Evolutionary conservation across 768 basidiomycete species (phyloP).

Genomic region (Agaricus blazei): DNA sequence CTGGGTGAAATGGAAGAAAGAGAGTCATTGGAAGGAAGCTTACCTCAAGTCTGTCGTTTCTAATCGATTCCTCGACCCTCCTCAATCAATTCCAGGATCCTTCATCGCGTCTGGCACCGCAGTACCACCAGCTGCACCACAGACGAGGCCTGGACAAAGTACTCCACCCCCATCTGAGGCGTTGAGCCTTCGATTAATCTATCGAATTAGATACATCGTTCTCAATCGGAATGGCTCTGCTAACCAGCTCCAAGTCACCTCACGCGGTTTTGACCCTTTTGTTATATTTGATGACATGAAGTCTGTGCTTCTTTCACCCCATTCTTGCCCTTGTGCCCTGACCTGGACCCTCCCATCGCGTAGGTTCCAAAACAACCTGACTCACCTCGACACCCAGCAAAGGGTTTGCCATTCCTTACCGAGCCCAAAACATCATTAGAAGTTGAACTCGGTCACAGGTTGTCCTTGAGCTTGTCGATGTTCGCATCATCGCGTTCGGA

Average conservation of each 20-base stretch:
- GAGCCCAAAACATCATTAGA: background rate
- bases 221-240: constrained; percentile 73
- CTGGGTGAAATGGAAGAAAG: constrained; percentile 69
- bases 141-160: constrained; percentile 85
- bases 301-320: constrained; percentile 31
- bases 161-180: constrained; percentile 14
- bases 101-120: constrained; percentile 68
- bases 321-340: background rate
- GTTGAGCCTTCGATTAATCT: constrained; percentile 2
- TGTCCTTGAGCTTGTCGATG: constrained; percentile 64
- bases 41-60: constrained; percentile 51
- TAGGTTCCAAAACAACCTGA: constrained; percentile 65
- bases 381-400: constrained; percentile 61
- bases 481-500: constrained; percentile 69
- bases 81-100: constrained; percentile 33
- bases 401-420: constrained; percentile 39
- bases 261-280: constrained; percentile 64
- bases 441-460: constrained; percentile 34
- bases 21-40: constrained; percentile 55
- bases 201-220: constrained; percentile 55
- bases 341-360: background rate
- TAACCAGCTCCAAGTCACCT: constrained; percentile 63
- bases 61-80: constrained; percentile 4
- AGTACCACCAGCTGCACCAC: constrained; percentile 63
- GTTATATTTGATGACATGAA: constrained; percentile 73